Percentiles rank a stretch among this genome's conserved stretches.
phyloP scores from a whole-genome alignment of 305 asterid species.

The Solanum hybrid region DNA sequence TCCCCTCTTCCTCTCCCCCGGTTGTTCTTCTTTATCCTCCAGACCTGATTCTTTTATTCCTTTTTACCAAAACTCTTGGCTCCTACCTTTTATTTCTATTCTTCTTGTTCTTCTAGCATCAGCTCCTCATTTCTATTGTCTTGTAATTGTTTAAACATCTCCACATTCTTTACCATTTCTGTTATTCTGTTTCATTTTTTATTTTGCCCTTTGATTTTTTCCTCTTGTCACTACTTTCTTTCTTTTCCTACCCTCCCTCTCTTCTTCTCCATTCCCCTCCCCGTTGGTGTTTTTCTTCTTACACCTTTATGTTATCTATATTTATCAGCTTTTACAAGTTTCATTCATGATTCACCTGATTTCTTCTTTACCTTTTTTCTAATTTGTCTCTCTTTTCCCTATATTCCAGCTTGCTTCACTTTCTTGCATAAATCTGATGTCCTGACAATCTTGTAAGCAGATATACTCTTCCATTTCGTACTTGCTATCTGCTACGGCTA shows the following conservation, averaged over 20 bases:
- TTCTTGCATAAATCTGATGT: not conserved
- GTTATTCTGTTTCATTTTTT: not conserved
- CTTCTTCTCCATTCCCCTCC: not conserved
- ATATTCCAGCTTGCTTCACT: not conserved
- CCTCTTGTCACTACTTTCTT: not conserved
- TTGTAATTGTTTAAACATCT: not conserved
- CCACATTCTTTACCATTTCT: not conserved
- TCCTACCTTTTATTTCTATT: not conserved
- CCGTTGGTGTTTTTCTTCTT: not conserved
- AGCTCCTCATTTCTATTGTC: not conserved
- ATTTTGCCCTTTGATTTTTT: not conserved
- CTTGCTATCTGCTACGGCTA: not conserved
- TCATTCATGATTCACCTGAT: not conserved
- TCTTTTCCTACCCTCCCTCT: not conserved
- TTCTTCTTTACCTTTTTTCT: not conserved
- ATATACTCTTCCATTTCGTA: not conserved
- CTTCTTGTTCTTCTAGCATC: not conserved
- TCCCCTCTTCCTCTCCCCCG: not conserved
- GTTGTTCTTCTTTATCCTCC: not conserved
- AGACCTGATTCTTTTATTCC: not conserved
- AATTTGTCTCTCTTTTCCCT: not conserved
- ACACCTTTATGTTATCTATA: not conserved
- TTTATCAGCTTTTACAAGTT: not conserved
- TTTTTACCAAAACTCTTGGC: not conserved
- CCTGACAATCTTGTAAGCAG: not conserved